Base-by-base conservation (phyloP, 2,329 filamentous ascomycete species). In the Sphaerulina vaccinii region DNA sequence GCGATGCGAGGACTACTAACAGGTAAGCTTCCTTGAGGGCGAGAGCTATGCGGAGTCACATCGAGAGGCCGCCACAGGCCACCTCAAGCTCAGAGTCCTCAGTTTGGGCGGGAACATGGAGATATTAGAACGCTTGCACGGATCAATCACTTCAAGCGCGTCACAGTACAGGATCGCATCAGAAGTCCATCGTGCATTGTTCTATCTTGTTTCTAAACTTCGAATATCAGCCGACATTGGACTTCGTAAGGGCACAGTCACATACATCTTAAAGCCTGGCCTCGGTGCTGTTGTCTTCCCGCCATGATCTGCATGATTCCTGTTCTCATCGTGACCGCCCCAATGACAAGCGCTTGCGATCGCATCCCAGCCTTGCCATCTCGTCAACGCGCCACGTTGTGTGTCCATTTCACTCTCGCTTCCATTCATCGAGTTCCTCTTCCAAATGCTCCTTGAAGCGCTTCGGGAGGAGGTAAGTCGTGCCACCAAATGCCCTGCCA, bases 391-490 rank as follows among this genome's bases (percentile, higher is more conserved):
- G n/a, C n/a, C n/a, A n/a, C n/a, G 8, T 10, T 13, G 27, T 10
- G 27, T 13, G 3, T 32, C n/a, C 27, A 4, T 3, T 13, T 68
- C 60, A 89, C 64, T 85, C 74, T 61, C 64, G 78, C 70, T 80
- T 89, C 90, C 90, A 96, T 52, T 72, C 74, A 61, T 86, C 79
- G 67, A 89, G 90, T 71, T 96, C 90, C 21, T 78, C 73, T 13
- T 79, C 79, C 40, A 96, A 72, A 74, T 99, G 91, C 53, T 74
- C 76, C 70, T 93, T 93, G 47, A 96, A 68, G 68, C 76, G 77
- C 58, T 80, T 75, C 69, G n/a, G n/a, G n/a, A n/a, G n/a, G n/a
- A n/a, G n/a, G n/a, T n/a, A n/a, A n/a, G 96, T 95, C 65, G 79
- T 80, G 59, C 88, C 88, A 16, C 79, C 81, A 71, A 93, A 96